Evolutionary conservation across 148 eudicot species (phyloP).

Genomic region (Silene conica): DNA sequence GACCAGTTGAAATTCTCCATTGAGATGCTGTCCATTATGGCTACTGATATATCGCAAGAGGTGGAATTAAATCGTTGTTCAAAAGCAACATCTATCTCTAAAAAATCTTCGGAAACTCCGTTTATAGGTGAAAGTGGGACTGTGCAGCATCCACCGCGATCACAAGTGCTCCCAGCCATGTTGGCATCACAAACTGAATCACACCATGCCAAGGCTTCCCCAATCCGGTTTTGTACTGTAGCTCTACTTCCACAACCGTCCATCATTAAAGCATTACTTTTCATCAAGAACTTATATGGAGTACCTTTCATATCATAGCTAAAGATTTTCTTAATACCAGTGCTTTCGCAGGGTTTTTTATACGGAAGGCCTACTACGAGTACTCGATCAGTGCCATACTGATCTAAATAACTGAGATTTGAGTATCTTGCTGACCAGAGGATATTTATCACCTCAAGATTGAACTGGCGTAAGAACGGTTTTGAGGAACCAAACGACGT

Average conservation of each 20-base stretch:
- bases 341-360: too few species aligned
- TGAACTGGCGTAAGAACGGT: too few species aligned
- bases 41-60: constrained; percentile 16
- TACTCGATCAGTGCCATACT: too few species aligned
- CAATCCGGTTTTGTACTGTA: constrained; percentile 7
- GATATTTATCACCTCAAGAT: too few species aligned
- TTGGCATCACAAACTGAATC: constrained; percentile 26
- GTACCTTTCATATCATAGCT: too few species aligned
- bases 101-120: constrained; percentile 15
- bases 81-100: constrained; percentile 4
- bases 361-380: too few species aligned
- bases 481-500: too few species aligned
- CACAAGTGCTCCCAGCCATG: constrained; percentile 5
- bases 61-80: background rate
- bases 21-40: background rate
- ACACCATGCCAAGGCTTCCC: constrained; percentile 21
- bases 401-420: too few species aligned
- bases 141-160: constrained; percentile 40
- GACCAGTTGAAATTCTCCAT: background rate
- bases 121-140: too few species aligned
- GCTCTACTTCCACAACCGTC: constrained; percentile 27
- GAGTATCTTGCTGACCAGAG: too few species aligned
- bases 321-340: too few species aligned
- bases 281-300: too few species aligned
- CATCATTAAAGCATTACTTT: background rate